Evolutionary conservation across 2,329 filamentous ascomycete species (phyloP).

Genomic region (Trichoderma cornu-damae): DNA sequence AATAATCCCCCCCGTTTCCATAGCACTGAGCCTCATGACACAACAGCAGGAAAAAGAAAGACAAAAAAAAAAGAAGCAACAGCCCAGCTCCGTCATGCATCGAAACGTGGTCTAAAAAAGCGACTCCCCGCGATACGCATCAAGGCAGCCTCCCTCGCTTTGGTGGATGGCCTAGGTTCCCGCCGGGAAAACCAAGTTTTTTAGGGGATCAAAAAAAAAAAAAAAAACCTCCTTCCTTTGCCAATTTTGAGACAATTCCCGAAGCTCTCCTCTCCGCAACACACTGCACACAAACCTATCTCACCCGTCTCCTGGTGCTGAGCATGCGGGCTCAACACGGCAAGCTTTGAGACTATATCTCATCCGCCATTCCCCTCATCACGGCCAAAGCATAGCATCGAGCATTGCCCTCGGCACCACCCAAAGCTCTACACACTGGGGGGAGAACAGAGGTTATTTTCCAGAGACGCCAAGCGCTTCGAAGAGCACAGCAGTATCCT

Average conservation of each 20-base stretch:
- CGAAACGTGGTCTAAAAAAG: slow-evolving; percentile 46
- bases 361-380: slow-evolving; percentile 27
- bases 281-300: slow-evolving; percentile 27
- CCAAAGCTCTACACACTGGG: slow-evolving; percentile 27
- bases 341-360: slow-evolving; percentile 29
- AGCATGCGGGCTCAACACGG: slow-evolving; percentile 19
- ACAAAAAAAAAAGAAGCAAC: slow-evolving; percentile 36
- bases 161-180: slow-evolving; percentile 26
- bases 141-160: slow-evolving; percentile 30
- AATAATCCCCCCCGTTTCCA: slow-evolving; percentile 26
- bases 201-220: slow-evolving; percentile 25
- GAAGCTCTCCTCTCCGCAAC: slow-evolving; percentile 25
- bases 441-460: slow-evolving; percentile 29
- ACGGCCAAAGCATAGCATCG: slow-evolving; percentile 25
- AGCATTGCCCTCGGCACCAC: slow-evolving; percentile 29
- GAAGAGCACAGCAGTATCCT: slow-evolving; percentile 30
- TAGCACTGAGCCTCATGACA: slow-evolving; percentile 28
- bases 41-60: slow-evolving; percentile 37
- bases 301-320: slow-evolving; percentile 21
- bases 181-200: slow-evolving; percentile 23
- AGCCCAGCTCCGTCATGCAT: slow-evolving; percentile 49
- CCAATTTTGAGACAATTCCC: slow-evolving; percentile 27
- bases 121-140: slow-evolving; percentile 36
- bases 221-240: slow-evolving; percentile 17
- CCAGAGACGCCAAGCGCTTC: slow-evolving; percentile 30